A percentile compares a stretch with the other conserved stretches of the same genome.
Conservation (phyloP, 2,329 filamentous ascomycete genomes). For the Thielaviopsis ethacetica region DNA sequence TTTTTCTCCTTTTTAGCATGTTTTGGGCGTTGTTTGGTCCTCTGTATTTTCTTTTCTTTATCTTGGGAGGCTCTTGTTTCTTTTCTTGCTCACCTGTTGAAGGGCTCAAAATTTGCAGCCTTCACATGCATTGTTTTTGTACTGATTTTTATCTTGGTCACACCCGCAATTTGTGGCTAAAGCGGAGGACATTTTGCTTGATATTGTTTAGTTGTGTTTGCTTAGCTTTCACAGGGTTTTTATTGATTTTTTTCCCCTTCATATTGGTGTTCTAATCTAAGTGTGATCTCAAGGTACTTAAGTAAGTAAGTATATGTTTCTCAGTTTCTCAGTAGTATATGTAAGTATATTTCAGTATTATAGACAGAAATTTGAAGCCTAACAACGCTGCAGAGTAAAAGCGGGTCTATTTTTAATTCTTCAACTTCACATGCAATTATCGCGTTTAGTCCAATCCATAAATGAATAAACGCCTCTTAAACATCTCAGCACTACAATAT, state of each 20-base stretch:
- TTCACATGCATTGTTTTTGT: not conserved
- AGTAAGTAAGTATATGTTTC: too few species aligned
- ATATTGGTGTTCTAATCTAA: not conserved
- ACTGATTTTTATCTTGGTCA: not conserved
- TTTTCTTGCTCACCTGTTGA: not conserved
- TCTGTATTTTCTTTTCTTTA: not conserved
- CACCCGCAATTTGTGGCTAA: not conserved
- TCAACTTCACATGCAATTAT: not conserved
- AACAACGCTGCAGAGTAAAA: not conserved
- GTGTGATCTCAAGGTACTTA: too few species aligned
- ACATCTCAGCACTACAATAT: not conserved
- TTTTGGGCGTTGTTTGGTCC: not conserved
- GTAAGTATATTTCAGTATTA: too few species aligned
- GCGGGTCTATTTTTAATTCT: not conserved
- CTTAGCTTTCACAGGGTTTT: not conserved
- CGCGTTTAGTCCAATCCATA: too few species aligned
- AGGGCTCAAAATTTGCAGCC: not conserved
- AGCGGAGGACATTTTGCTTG: slow-evolving; percentile 2
- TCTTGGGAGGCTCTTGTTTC: not conserved
- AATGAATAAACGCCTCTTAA: too few species aligned
- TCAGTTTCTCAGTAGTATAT: too few species aligned
- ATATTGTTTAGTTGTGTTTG: not conserved
- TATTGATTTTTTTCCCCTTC: not conserved
- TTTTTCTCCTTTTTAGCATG: not conserved
- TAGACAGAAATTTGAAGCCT: not conserved